Conservation (phyloP, 1,284 basidiomycete genomes). For the Athelia psychrophila region DNA sequence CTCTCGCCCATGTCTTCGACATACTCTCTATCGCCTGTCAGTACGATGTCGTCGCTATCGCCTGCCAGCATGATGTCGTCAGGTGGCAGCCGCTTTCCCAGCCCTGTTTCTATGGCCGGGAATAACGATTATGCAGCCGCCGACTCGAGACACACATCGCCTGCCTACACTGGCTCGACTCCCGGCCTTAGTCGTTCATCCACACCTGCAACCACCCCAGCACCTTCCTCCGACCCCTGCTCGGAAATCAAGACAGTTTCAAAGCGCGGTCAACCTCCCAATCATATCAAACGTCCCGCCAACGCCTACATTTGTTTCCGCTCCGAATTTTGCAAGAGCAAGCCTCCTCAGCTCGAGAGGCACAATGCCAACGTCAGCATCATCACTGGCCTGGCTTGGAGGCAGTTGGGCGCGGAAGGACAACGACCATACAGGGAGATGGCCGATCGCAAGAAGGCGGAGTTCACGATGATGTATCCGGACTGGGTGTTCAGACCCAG, state of each 20-base stretch:
- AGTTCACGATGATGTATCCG: neutral
- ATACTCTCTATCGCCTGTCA: neutral
- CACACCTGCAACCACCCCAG: neutral
- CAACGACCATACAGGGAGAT: neutral
- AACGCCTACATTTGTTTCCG: neutral
- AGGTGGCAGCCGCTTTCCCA: neutral
- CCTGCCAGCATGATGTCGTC: neutral
- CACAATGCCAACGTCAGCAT: neutral
- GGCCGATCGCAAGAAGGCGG: neutral
- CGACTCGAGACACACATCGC: neutral
- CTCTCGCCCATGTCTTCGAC: no score
- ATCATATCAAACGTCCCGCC: conserved; percentile 1
- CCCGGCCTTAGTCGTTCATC: neutral
- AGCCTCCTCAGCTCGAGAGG: neutral
- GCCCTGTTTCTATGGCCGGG: neutral
- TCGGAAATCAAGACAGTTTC: neutral
- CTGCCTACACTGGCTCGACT: neutral
- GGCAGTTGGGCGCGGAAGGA: neutral
- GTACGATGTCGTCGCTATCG: neutral
- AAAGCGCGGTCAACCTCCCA: neutral
- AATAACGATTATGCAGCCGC: neutral
- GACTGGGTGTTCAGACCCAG: neutral
- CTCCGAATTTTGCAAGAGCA: neutral
- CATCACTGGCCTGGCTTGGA: neutral
- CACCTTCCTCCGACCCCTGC: neutral